Conservation (phyloP, 495 filamentous ascomycete genomes). For the Annulohypoxylon moriforme region DNA sequence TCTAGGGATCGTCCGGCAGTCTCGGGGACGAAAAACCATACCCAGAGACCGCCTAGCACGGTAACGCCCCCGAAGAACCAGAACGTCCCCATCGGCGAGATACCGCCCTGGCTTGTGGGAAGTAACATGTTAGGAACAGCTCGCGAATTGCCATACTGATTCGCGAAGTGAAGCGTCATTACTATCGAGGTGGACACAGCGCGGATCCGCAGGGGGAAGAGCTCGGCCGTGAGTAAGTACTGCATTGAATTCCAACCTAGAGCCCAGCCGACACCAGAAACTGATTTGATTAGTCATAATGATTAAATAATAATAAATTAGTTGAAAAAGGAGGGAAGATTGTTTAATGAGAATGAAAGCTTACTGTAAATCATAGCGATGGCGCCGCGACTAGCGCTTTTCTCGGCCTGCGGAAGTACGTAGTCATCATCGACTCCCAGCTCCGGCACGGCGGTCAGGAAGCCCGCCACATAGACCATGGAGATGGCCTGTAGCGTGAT, state of each 20-base stretch:
- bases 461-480: constrained; percentile 76
- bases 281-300: neutral
- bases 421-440: constrained; percentile 52
- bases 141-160: constrained; percentile 76
- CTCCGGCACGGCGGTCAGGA: constrained; percentile 66
- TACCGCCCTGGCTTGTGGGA: constrained; percentile 56
- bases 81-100: constrained; percentile 66
- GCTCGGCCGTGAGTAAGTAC: constrained; percentile 78
- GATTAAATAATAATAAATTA: too few species aligned
- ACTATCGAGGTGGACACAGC: constrained; percentile 62
- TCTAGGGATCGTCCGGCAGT: constrained; percentile 72
- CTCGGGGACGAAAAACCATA: constrained; percentile 74
- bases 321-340: too few species aligned
- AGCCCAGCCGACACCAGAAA: constrained; percentile 75
- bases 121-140: constrained; percentile 69
- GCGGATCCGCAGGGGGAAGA: constrained; percentile 73
- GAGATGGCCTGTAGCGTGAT: constrained; percentile 70
- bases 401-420: constrained; percentile 45
- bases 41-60: constrained; percentile 64
- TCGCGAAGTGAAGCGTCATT: constrained; percentile 74
- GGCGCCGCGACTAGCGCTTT: constrained; percentile 62
- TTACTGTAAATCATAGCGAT: constrained; percentile 71
- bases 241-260: constrained; percentile 82
- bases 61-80: constrained; percentile 75
- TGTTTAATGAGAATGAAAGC: too few species aligned